A percentile compares a stretch with the other conserved stretches of the same genome.
Conservation (phyloP, 345 rosid species). For the Populus deltoides region DNA sequence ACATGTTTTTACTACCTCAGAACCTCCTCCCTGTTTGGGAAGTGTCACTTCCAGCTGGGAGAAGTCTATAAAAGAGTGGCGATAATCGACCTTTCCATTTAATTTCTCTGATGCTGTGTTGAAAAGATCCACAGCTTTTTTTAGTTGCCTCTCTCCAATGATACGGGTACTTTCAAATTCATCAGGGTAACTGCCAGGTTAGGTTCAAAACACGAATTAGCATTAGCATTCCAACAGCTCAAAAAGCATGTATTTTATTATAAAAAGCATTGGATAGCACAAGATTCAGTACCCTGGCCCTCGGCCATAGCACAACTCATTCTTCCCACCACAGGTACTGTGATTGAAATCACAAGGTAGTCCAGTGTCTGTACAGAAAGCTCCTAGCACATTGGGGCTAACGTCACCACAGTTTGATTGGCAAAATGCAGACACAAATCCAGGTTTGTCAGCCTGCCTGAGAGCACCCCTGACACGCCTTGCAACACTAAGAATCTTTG, state of each 20-base stretch:
- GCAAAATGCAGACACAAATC: conserved; percentile 94
- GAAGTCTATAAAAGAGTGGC: conserved; percentile 72
- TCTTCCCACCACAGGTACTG: conserved; percentile 95
- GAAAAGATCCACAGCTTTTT: conserved; percentile 77
- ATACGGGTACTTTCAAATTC: conserved; percentile 95
- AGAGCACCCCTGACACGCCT: conserved; percentile 77
- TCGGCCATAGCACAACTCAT: conserved; percentile 85
- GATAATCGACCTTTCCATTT: conserved; percentile 74
- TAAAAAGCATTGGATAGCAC: not conserved
- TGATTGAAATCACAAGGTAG: conserved; percentile 97
- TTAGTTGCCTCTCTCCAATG: conserved; percentile 91
- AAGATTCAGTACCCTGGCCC: conserved; percentile 82
- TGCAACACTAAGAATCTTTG: conserved; percentile 58
- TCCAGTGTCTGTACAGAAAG: conserved; percentile 85
- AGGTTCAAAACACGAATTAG: conserved; percentile 17
- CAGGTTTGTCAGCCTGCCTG: conserved; percentile 76
- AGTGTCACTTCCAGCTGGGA: conserved; percentile 81
- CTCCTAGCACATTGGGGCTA: conserved; percentile 95
- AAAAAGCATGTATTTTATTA: not conserved
- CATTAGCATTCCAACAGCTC: conserved; percentile 5
- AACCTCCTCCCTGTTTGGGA: conserved; percentile 54
- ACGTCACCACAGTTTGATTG: conserved; percentile 98
- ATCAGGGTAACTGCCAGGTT: conserved; percentile 68
- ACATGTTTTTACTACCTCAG: conserved; percentile 77
- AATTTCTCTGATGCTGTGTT: conserved; percentile 73